A percentile compares a stretch with the other conserved stretches of the same genome.
Conservation (phyloP, 768 basidiomycete genomes). For the Lentinula guzmanii region DNA sequence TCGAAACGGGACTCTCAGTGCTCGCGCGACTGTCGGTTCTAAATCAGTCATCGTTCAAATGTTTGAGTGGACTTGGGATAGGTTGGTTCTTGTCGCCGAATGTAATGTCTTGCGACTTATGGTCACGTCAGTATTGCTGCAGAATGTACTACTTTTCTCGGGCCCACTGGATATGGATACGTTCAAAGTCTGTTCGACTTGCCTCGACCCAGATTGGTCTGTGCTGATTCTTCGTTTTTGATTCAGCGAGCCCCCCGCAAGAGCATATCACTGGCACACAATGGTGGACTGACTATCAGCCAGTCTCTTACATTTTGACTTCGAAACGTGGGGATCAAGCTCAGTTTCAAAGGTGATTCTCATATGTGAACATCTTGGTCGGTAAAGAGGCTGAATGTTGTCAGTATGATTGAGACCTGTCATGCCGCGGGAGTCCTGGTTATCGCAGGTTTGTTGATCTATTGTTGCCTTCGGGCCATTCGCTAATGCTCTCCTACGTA, state of each 20-base stretch:
- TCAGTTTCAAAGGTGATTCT: slow-evolving; percentile 35
- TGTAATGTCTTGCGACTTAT: slow-evolving; percentile 15
- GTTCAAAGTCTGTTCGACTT: slow-evolving; percentile 54
- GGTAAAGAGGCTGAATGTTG: not conserved
- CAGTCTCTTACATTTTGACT: slow-evolving; percentile 52
- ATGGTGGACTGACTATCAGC: slow-evolving; percentile 75
- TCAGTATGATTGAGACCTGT: slow-evolving; percentile 43
- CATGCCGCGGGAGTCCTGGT: slow-evolving; percentile 53
- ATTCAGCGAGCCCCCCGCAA: slow-evolving; percentile 37
- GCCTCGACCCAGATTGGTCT: slow-evolving; percentile 36
- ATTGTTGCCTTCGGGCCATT: not conserved
- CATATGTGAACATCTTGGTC: not conserved
- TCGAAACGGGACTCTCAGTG: not conserved
- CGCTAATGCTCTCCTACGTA: slow-evolving; percentile 7
- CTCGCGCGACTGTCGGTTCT: slow-evolving; percentile 14
- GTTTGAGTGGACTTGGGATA: slow-evolving; percentile 64
- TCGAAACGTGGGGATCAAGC: slow-evolving; percentile 58
- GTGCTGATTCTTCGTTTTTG: slow-evolving; percentile 31
- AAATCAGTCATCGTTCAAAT: slow-evolving; percentile 61
- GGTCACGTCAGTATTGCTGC: slow-evolving; percentile 36
- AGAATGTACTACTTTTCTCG: slow-evolving; percentile 62
- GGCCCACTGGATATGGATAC: slow-evolving; percentile 65
- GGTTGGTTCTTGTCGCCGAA: not conserved
- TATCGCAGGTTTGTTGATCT: slow-evolving; percentile 35
- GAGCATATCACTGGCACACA: slow-evolving; percentile 54